These are phyloP conservation scores for Trametes hirsuta DNA, from an alignment of 1,284 basidiomycete species.

Conservation along the genomic window DNA sequence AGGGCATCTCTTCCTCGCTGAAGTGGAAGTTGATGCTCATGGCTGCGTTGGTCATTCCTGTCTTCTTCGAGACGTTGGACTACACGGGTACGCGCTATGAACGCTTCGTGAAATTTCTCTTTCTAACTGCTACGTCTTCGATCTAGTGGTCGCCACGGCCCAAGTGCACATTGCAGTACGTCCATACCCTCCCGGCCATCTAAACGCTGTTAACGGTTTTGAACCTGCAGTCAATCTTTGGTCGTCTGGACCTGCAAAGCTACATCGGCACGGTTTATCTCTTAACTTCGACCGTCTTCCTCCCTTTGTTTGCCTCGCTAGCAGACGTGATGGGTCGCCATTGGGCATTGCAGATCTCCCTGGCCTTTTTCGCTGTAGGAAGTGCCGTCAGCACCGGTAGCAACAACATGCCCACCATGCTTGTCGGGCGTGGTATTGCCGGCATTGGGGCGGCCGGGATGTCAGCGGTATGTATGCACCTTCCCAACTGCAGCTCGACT, in stretches of 20 bases:
- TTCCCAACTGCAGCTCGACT: background rate
- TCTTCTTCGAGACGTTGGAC: conserved; percentile 39
- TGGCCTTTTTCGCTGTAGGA: conserved; percentile 49
- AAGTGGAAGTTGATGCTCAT: conserved; percentile 30
- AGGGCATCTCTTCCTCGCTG: conserved; percentile 4
- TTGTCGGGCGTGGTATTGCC: conserved; percentile 48
- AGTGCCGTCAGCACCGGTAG: conserved; percentile 52
- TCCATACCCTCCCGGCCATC: background rate
- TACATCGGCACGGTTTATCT: conserved; percentile 49
- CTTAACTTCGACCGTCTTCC: conserved; percentile 51
- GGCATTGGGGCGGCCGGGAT: conserved; percentile 53
- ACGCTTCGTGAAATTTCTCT: background rate
- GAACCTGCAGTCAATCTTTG: conserved; percentile 44
- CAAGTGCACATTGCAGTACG: conserved; percentile 52
- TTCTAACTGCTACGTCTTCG: background rate
- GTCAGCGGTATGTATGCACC: conserved; percentile 40
- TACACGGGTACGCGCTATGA: conserved; percentile 41
- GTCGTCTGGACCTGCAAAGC: conserved; percentile 47
- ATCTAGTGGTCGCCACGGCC: conserved; percentile 54
- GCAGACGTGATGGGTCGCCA: conserved; percentile 54
- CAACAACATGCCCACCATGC: conserved; percentile 43
- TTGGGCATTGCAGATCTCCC: conserved; percentile 45
- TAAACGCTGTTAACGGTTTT: background rate
- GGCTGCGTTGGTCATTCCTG: conserved; percentile 31
- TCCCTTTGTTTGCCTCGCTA: conserved; percentile 52